Percentiles rank a stretch among this genome's conserved stretches.
Evolutionary conservation across 768 basidiomycete genomes (phyloP).

Genomic region (Suillus lakei): DNA sequence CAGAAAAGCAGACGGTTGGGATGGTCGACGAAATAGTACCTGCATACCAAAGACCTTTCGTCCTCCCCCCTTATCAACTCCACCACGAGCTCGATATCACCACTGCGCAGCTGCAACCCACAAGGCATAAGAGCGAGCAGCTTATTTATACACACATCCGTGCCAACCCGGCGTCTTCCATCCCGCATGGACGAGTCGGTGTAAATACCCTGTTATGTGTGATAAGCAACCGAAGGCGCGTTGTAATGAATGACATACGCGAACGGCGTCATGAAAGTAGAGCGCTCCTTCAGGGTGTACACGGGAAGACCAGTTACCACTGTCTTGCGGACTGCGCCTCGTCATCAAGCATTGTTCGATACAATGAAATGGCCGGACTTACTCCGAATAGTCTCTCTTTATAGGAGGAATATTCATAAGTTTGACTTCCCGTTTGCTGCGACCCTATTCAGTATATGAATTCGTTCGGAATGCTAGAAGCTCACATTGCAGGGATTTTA

Average conservation of each 20-base stretch:
- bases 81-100: neutral
- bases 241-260: constrained; percentile 33
- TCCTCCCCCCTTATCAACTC: neutral
- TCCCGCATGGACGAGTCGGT: constrained; percentile 51
- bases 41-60: neutral
- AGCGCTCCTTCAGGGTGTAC: constrained; percentile 60
- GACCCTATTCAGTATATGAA: neutral
- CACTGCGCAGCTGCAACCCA: neutral
- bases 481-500: neutral
- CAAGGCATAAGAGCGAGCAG: neutral
- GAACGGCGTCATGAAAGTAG: constrained; percentile 53
- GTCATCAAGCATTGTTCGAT: neutral
- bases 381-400: neutral
- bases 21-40: constrained; percentile 55
- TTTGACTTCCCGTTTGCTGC: neutral
- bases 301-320: constrained; percentile 40
- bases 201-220: constrained; percentile 41
- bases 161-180: neutral
- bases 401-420: neutral
- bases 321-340: neutral
- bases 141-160: neutral
- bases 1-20: constrained; percentile 49
- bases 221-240: neutral
- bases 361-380: neutral
- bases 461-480: neutral